phyloP scores from a whole-genome alignment of 257 asterid species.

The Parsonsia alboflavescens region DNA sequence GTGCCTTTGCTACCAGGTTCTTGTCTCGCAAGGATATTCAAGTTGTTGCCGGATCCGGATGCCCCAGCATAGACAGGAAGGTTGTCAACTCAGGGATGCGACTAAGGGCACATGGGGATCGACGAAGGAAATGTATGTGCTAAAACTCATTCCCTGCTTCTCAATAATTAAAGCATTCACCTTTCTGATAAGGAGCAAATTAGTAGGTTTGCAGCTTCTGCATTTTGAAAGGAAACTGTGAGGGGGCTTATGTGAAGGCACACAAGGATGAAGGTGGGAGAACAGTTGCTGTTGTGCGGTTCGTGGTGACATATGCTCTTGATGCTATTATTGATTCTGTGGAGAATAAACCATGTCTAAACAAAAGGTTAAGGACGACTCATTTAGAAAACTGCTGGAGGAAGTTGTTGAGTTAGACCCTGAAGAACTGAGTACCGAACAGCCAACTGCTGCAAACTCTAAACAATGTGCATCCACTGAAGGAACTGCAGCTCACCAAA shows the following conservation, averaged over 20 bases:
- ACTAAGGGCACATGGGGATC: constrained; percentile 61
- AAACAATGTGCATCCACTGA: constrained; percentile 24
- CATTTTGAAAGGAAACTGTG: constrained; percentile 82
- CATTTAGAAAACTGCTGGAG: constrained; percentile 62
- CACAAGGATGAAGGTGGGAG: constrained; percentile 70
- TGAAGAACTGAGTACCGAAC: constrained; percentile 32
- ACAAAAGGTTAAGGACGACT: constrained; percentile 59
- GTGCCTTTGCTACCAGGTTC: constrained; percentile 40
- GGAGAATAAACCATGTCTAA: constrained; percentile 64
- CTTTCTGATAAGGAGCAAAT: constrained; percentile 13
- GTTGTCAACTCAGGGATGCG: constrained; percentile 86
- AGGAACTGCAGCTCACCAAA: constrained; percentile 26
- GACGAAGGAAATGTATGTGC: constrained; percentile 81
- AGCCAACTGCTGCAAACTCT: constrained; percentile 18
- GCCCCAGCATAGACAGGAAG: constrained; percentile 87
- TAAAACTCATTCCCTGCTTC: background rate
- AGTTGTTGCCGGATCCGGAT: constrained; percentile 63
- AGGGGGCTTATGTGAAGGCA: constrained; percentile 69
- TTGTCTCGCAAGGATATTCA: constrained; percentile 59
- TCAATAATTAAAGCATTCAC: background rate
- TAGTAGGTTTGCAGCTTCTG: constrained; percentile 88
- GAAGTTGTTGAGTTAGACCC: constrained; percentile 53
- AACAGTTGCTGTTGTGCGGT: constrained; percentile 85
- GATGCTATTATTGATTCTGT: constrained; percentile 56
- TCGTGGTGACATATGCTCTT: constrained; percentile 63